Base-by-base conservation (phyloP, 164 flowering plant genomes). In the Magnolia kwangsiensis region DNA sequence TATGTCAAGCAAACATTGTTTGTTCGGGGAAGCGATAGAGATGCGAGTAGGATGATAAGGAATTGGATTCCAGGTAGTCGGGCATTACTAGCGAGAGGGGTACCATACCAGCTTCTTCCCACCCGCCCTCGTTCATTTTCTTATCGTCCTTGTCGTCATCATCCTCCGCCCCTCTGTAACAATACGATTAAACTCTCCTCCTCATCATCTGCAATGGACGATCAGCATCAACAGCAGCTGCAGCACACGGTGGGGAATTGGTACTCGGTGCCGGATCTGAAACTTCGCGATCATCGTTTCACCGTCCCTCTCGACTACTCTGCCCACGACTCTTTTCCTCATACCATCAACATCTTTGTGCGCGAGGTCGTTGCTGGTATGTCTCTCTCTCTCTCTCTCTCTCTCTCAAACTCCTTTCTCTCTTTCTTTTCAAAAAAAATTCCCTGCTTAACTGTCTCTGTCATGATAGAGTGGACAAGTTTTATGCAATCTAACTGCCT, bases 191-290 rank as follows among this genome's bases (percentile, higher is more conserved):
- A 37, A 37, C 45, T 23, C 27, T 21, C 13, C 24, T 23, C 29
- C 11, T 7, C 68, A 65, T 65, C 68, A 10, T 65, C 29, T 20
- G 27, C 68, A 20, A 23, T 11, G 7, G 29, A 21, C 68, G 14
- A 21, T 65, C 37, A 11, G 10, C 29, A 65, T 55, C 61, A 11
- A 55, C 18, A 13, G 61, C 3, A 8, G 61, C 61, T 3, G 61
- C 61, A 11, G 61, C 97, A 94, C 81, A 81, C 78, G 51, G 66
- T 78, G 27, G 97, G 94, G 2, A 67, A 71, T 24, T 96, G 99
- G 99, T 92, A 74, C 83, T 90, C 99, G 0, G 97, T 94, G 71
- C 99, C 98, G 63, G 97, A 90, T 18, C 98, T 96, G 79, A 90
- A 95, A 1, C 87, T 96, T 20, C 95, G 98, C 2, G 97, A 93